phyloP scores from a whole-genome alignment of 495 filamentous ascomycete genomes.

The Penicillium lagena region DNA sequence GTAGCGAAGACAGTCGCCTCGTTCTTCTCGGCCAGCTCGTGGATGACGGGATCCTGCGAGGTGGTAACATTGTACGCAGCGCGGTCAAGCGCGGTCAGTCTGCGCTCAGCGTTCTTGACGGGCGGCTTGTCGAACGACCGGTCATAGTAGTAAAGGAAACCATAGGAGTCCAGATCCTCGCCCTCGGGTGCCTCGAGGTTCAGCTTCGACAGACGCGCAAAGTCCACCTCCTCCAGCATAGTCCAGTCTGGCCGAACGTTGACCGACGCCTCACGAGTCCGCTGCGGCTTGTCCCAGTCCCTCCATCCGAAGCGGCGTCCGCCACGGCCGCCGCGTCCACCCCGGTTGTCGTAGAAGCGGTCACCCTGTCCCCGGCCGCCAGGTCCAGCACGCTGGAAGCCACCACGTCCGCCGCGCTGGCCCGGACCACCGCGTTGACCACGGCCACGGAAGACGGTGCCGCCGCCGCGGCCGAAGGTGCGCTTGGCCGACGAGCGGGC shows the following conservation, averaged over 20 bases:
- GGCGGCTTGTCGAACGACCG: slow-evolving; percentile 86
- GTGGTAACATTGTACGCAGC: slow-evolving; percentile 98
- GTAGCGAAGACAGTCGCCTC: slow-evolving; percentile 97
- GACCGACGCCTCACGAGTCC: slow-evolving; percentile 91
- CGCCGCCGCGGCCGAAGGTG: slow-evolving; percentile 79
- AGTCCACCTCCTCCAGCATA: slow-evolving; percentile 97
- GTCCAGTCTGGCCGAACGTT: slow-evolving; percentile 92
- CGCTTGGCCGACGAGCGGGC: slow-evolving; percentile 77
- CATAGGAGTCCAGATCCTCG: slow-evolving; percentile 90
- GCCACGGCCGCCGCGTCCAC: slow-evolving; percentile 45
- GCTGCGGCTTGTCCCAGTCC: slow-evolving; percentile 96
- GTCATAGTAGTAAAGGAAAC: slow-evolving; percentile 97
- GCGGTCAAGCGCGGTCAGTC: slow-evolving; percentile 80
- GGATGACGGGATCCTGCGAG: slow-evolving; percentile 89
- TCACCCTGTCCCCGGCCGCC: slow-evolving; percentile 60
- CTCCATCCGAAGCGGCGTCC: slow-evolving; percentile 96
- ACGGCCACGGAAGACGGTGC: slow-evolving; percentile 81
- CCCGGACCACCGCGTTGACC: slow-evolving; percentile 52
- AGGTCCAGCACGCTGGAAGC: slow-evolving; percentile 59
- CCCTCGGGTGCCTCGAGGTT: slow-evolving; percentile 92
- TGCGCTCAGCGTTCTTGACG: slow-evolving; percentile 79
- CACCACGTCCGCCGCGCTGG: slow-evolving; percentile 48
- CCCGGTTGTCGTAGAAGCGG: slow-evolving; percentile 55
- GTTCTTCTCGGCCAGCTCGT: slow-evolving; percentile 93
- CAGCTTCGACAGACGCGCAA: slow-evolving; percentile 86